These are phyloP conservation scores for Epichloe festucae DNA, from an alignment of 2,329 filamentous ascomycete genomes.

Conservation along the genomic window DNA sequence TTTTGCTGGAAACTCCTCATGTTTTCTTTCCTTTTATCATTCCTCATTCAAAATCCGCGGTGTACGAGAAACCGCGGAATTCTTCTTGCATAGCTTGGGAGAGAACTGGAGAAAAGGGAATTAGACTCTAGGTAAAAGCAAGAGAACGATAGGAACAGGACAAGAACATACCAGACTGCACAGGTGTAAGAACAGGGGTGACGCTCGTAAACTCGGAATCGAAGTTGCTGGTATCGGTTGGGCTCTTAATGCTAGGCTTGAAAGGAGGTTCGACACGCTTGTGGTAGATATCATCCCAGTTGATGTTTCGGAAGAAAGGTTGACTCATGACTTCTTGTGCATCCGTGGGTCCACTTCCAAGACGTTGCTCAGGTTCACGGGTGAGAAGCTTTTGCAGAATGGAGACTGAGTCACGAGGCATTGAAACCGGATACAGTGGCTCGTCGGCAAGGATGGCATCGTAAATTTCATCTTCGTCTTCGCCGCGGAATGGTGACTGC, in stretches of 20 bases:
- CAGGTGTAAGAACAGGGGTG: slow-evolving; percentile 89
- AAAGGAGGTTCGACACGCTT: slow-evolving; percentile 87
- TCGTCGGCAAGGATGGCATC: slow-evolving; percentile 96
- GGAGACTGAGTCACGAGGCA: slow-evolving; percentile 94
- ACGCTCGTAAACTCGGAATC: slow-evolving; percentile 98
- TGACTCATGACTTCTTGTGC: slow-evolving; percentile 98
- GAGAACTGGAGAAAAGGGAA: slow-evolving; percentile 47
- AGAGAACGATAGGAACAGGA: neutral
- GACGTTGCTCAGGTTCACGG: slow-evolving; percentile 80
- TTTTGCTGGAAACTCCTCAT: slow-evolving; percentile 5
- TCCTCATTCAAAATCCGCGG: slow-evolving; percentile 67
- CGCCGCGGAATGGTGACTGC: slow-evolving; percentile 95
- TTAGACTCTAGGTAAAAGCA: slow-evolving; percentile 14
- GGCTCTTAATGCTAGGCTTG: slow-evolving; percentile 74
- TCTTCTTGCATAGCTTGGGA: slow-evolving; percentile 99
- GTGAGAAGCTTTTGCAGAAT: slow-evolving; percentile 96
- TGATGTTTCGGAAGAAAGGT: slow-evolving; percentile 93
- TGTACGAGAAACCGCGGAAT: slow-evolving; percentile 97
- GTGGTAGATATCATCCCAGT: slow-evolving; percentile 97
- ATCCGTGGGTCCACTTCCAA: slow-evolving; percentile 91
- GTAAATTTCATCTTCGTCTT: slow-evolving; percentile 99
- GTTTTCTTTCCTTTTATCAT: neutral
- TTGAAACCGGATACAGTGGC: slow-evolving; percentile 97
- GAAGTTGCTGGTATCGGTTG: slow-evolving; percentile 99
- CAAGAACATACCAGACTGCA: slow-evolving; percentile 72